Conservation (phyloP, 148 eudicot species). For the Persicaria maculosa region DNA sequence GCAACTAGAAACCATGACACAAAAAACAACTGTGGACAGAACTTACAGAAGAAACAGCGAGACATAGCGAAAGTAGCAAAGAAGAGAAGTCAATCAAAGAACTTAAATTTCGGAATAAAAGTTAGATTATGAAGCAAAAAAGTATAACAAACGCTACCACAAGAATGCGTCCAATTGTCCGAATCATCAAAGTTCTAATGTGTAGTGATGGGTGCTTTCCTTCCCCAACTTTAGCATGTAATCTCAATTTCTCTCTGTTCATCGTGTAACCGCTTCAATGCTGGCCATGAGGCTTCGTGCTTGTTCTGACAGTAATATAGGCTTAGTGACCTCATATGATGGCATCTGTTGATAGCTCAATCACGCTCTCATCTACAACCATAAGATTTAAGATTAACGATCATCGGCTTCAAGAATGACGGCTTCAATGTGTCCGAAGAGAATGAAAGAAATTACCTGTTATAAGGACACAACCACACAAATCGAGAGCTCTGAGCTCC, state of each 20-base stretch:
- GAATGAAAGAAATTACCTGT: slow-evolving; percentile 46
- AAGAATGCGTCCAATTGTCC: no score
- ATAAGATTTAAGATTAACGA: no score
- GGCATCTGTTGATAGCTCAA: slow-evolving; percentile 80
- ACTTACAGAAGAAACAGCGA: neutral
- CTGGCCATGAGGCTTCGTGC: slow-evolving; percentile 38
- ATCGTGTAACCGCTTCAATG: slow-evolving; percentile 23
- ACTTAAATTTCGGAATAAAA: neutral
- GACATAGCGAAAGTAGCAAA: neutral
- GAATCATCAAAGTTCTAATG: neutral
- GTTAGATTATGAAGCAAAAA: slow-evolving; percentile 2
- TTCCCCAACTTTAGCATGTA: neutral
- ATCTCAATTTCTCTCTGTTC: neutral
- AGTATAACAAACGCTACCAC: neutral
- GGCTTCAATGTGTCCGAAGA: neutral
- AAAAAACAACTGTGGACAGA: neutral
- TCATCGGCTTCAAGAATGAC: no score
- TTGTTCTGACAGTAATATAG: slow-evolving; percentile 80
- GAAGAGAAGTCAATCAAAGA: neutral
- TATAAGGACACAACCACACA: slow-evolving; percentile 89
- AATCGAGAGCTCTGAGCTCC: slow-evolving; percentile 69
- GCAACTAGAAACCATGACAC: neutral
- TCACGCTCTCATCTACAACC: slow-evolving; percentile 72
- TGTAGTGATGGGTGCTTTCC: neutral
- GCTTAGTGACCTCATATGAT: slow-evolving; percentile 64